phyloP scores from a whole-genome alignment of 495 filamentous ascomycete genomes.

The Corynascus novoguineensis region DNA sequence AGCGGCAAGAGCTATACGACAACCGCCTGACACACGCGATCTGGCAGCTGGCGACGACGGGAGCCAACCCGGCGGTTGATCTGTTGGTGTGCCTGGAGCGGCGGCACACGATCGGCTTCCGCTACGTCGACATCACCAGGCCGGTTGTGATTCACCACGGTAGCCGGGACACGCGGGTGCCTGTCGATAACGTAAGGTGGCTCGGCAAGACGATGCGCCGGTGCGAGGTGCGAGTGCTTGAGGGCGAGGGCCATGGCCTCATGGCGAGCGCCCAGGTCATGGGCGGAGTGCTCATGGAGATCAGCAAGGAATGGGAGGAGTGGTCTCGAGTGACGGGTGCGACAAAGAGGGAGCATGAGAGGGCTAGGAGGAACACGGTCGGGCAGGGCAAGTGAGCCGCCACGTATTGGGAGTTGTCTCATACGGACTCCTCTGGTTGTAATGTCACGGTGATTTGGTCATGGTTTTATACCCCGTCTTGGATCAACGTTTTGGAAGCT shows the following conservation, averaged over 20 bases:
- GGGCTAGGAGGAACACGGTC: conserved; percentile 23
- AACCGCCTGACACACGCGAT: conserved; percentile 81
- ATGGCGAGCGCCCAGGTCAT: conserved; percentile 95
- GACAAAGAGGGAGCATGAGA: conserved; percentile 22
- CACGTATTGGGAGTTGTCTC: neutral
- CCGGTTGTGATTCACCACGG: conserved; percentile 92
- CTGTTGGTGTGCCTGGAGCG: conserved; percentile 89
- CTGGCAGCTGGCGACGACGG: conserved; percentile 88
- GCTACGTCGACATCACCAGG: conserved; percentile 91
- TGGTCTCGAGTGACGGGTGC: conserved; percentile 55
- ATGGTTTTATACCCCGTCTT: neutral
- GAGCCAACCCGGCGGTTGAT: conserved; percentile 92
- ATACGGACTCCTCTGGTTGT: too few relatives aligned
- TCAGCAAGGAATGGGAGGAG: conserved; percentile 91
- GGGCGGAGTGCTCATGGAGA: conserved; percentile 87
- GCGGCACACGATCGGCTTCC: conserved; percentile 86
- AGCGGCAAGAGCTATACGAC: conserved; percentile 77
- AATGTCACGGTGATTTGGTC: neutral
- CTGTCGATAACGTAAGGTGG: conserved; percentile 93
- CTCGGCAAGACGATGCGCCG: conserved; percentile 87
- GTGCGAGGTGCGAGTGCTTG: conserved; percentile 84
- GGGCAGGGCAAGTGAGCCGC: conserved; percentile 23
- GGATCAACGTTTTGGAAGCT: neutral
- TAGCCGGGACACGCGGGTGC: conserved; percentile 82
- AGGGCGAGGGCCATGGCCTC: conserved; percentile 90